Conservation (phyloP, 768 basidiomycete genomes). For the Suillus hirtellus region DNA sequence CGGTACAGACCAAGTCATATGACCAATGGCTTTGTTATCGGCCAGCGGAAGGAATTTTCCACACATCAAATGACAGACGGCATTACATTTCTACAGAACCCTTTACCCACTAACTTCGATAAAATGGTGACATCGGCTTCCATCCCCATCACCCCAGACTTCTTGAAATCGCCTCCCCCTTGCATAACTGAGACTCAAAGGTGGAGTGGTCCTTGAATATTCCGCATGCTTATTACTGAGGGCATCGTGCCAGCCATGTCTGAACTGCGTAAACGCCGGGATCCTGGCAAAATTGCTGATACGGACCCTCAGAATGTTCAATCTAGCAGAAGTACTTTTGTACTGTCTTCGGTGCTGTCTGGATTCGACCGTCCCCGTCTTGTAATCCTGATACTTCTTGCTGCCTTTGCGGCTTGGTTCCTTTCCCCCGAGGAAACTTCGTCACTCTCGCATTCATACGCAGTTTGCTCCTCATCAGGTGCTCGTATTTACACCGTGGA, state of each 20-base stretch:
- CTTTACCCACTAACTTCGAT: neutral
- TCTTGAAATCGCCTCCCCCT: neutral
- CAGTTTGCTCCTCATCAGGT: constrained; percentile 57
- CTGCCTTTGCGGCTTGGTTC: constrained; percentile 16
- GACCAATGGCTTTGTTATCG: too few species aligned
- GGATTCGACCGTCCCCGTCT: neutral
- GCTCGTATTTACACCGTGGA: constrained; percentile 71
- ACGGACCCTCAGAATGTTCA: neutral
- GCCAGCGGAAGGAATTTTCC: too few species aligned
- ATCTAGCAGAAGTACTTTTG: neutral
- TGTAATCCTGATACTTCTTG: constrained; percentile 16
- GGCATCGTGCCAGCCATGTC: constrained; percentile 8
- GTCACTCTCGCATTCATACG: constrained; percentile 42
- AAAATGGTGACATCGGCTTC: neutral
- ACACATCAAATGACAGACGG: too few species aligned
- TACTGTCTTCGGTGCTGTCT: neutral
- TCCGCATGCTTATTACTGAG: neutral
- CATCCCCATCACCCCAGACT: neutral
- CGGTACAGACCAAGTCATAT: too few species aligned
- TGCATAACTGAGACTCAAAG: neutral
- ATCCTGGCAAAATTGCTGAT: neutral
- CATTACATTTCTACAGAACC: too few species aligned
- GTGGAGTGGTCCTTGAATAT: neutral
- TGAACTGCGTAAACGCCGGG: constrained; percentile 15
- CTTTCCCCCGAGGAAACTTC: constrained; percentile 2